Evolutionary conservation across 192 early-diverging fungal genomes (phyloP).

Genomic region (Coemansia sp.): DNA sequence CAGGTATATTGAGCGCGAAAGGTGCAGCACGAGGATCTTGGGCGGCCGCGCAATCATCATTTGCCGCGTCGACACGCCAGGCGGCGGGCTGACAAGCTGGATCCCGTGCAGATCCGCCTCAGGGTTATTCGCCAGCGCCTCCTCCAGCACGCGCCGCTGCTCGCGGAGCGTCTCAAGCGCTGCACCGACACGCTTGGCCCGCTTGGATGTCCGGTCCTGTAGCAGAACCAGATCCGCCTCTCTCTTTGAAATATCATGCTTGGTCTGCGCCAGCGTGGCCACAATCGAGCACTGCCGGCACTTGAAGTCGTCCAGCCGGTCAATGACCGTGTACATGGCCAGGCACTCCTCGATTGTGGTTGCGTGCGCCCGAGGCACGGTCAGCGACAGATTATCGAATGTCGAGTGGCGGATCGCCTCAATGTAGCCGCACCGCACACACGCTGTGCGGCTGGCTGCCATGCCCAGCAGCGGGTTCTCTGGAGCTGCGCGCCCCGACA

Average conservation of each 20-base stretch:
- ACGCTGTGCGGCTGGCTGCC: constrained; percentile 67
- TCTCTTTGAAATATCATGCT: constrained; percentile 1
- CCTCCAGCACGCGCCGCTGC: constrained; percentile 16
- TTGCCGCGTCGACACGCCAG: constrained; percentile 64
- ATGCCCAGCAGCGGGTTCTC: constrained; percentile 54
- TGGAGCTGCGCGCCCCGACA: background rate
- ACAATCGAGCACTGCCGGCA: constrained; percentile 63
- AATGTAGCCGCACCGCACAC: constrained; percentile 69
- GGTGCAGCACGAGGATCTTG: constrained; percentile 74
- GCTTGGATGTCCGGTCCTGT: constrained; percentile 9
- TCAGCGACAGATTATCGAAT: constrained; percentile 69
- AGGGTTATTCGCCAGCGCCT: constrained; percentile 29
- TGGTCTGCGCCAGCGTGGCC: constrained; percentile 38
- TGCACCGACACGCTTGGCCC: constrained; percentile 5
- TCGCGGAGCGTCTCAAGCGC: constrained; percentile 5
- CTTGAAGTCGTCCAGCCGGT: constrained; percentile 64
- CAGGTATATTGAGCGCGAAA: constrained; percentile 79
- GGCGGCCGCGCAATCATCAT: constrained; percentile 87
- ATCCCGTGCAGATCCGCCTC: constrained; percentile 40
- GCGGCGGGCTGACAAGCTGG: constrained; percentile 19
- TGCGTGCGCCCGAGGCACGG: constrained; percentile 53
- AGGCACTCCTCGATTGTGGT: constrained; percentile 64
- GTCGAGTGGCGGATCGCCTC: constrained; percentile 73
- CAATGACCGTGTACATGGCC: constrained; percentile 61
- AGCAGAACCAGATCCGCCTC: constrained; percentile 8